Base-by-base conservation (phyloP, 257 asterid genomes). In the Ilex aquifolium region DNA sequence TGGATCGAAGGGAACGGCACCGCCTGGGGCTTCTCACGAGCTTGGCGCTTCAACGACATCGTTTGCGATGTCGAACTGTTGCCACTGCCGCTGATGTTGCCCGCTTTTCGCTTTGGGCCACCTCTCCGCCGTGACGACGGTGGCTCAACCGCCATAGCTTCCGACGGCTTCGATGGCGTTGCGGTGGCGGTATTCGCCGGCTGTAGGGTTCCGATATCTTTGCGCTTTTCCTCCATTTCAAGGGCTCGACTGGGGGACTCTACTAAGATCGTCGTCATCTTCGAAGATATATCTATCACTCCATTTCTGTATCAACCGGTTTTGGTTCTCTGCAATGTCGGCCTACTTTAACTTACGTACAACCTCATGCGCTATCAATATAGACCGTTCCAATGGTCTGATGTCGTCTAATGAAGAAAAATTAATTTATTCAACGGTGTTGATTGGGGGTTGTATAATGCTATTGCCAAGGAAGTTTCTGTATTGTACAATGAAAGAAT, bases 1-100 rank as follows among this genome's bases (percentile, higher is more conserved):
- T 93, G 86, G 95, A 89, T 89, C 96, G 88, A 88, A 56, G 82
- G 66, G 42, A 85, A 85, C 14, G 95, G 85, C 44, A 82, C 90
- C 16, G 74, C 57, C 36, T 65, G 80, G 21, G 81, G 82, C 89
- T 84, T 89, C 70, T 91, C 98, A 63, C 98, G 82, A 65, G 93
- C 88, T 78, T 85, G 99, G 16, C 99, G 80, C 88, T 92, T 92
- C 2, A 91, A 78, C 2, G 87, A 77, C 21, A 73, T 65, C 78
- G 80, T 32, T 17, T 74, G 85, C 55, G 95, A 64, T 44, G 79
- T 64, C 60, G 88, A 79, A 82, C 79, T 64, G 68, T 81, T 83
- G 10, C 30, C 30, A 64, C 85, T 72, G 74, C 83, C 75, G 74
- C 85, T 79, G 66, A 79, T 31, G 44, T 89, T 81, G 64, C 85